Conservation (phyloP, 75 land plant species). For the Pinus tabuliformis region DNA sequence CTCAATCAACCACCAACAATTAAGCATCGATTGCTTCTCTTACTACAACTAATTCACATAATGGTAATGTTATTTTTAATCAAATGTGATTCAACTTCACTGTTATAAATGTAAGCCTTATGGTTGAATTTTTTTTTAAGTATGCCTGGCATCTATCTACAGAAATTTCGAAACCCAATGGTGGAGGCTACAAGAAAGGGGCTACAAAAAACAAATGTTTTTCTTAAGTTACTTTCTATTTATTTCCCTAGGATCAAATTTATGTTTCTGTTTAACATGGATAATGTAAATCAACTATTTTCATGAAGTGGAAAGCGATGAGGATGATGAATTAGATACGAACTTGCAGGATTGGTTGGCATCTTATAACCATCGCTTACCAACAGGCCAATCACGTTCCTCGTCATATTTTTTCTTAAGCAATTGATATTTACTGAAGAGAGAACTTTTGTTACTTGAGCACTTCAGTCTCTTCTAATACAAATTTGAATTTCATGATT, state of each 20-base stretch:
- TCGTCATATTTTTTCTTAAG: no score
- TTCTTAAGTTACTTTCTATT: neutral
- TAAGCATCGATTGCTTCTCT: neutral
- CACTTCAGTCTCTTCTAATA: no score
- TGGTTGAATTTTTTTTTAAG: neutral
- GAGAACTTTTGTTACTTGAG: neutral
- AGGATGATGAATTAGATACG: constrained; percentile 28
- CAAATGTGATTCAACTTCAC: neutral
- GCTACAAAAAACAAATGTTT: constrained; percentile 4
- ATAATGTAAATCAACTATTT: neutral
- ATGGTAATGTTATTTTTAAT: neutral
- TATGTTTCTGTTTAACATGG: neutral
- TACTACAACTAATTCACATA: constrained; percentile 1
- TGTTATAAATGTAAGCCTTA: no score
- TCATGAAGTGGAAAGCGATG: constrained; percentile 29
- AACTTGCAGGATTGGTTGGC: constrained; percentile 42
- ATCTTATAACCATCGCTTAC: constrained; percentile 41
- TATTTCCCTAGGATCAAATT: neutral
- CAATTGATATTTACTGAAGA: no score
- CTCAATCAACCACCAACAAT: neutral
- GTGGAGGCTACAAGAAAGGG: constrained; percentile 3
- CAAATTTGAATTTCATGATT: no score
- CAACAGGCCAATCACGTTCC: constrained; percentile 29
- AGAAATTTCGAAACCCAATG: constrained; percentile 1
- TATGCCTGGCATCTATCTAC: neutral